Percentiles rank a stretch among this genome's conserved stretches.
phyloP scores from a whole-genome alignment of 1,284 basidiomycete genomes.

The Apiotrichum siamense region DNA sequence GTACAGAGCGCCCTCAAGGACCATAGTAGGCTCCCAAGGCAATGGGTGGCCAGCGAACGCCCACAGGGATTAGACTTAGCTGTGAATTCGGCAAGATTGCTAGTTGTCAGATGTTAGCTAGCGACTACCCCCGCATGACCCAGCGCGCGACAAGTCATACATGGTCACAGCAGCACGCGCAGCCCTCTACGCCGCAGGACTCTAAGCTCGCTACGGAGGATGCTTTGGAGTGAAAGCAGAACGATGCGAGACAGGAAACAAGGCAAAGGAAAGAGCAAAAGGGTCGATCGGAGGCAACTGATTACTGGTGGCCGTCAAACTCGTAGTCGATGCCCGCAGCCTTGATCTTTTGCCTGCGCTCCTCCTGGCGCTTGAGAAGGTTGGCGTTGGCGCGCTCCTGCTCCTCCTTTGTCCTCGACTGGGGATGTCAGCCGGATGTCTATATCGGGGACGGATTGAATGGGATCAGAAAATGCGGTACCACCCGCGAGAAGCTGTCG shows the following conservation, averaged over 20 bases:
- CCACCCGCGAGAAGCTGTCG: conserved; percentile 5
- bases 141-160: conserved; percentile 5
- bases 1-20: no score
- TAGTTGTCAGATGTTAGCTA: no score
- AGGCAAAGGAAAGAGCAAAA: neutral
- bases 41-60: no score
- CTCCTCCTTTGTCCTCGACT: conserved; percentile 72
- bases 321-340: conserved; percentile 85
- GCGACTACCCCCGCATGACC: no score
- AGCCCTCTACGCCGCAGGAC: neutral
- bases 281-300: neutral
- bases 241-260: neutral
- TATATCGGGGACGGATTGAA: no score
- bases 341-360: conserved; percentile 71
- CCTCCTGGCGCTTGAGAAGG: conserved; percentile 68
- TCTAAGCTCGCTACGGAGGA: neutral
- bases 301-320: conserved; percentile 54
- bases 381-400: conserved; percentile 61
- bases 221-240: neutral
- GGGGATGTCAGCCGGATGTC: conserved; percentile 7
- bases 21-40: no score
- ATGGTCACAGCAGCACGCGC: conserved; percentile 2
- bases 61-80: no score
- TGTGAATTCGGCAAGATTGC: no score
- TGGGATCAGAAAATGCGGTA: neutral